Evolutionary conservation across 1,139 yeast species (phyloP).

Genomic region (Spathaspora sp.): DNA sequence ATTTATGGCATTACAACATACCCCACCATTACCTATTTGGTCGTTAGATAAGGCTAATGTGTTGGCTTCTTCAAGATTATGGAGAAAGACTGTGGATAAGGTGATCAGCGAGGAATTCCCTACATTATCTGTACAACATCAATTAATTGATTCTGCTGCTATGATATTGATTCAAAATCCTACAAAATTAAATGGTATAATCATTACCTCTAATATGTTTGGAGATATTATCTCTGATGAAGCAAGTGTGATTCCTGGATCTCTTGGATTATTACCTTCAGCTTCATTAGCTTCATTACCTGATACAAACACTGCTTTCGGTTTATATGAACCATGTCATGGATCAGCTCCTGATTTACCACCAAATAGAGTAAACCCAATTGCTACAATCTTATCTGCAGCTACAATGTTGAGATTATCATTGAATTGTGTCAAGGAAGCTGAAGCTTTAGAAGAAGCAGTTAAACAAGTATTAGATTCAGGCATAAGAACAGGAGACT

Average conservation of each 20-base stretch:
- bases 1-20: slow-evolving; percentile 86
- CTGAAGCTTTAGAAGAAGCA: slow-evolving; percentile 86
- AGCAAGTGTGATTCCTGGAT: slow-evolving; percentile 97
- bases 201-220: slow-evolving; percentile 93
- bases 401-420: slow-evolving; percentile 97
- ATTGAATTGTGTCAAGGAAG: slow-evolving; percentile 77
- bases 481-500: slow-evolving; percentile 88
- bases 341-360: slow-evolving; percentile 97
- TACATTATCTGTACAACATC: slow-evolving; percentile 79
- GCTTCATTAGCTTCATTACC: slow-evolving; percentile 96
- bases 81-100: slow-evolving; percentile 91
- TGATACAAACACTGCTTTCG: slow-evolving; percentile 89
- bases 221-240: slow-evolving; percentile 98
- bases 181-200: slow-evolving; percentile 83
- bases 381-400: slow-evolving; percentile 90
- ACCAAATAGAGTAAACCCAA: slow-evolving; percentile 85
- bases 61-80: slow-evolving; percentile 89
- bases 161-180: slow-evolving; percentile 94
- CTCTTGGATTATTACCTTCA: slow-evolving; percentile 91
- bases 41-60: slow-evolving; percentile 97
- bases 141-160: slow-evolving; percentile 96
- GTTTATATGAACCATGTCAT: slow-evolving; percentile 97
- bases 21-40: slow-evolving; percentile 94
- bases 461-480: slow-evolving; percentile 77
- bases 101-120: slow-evolving; percentile 89